Evolutionary conservation across 1,284 basidiomycete genomes (phyloP), one percentile per base, ranked within the genome.

Genomic region (Cutaneotrichosporon dermatis): DNA sequence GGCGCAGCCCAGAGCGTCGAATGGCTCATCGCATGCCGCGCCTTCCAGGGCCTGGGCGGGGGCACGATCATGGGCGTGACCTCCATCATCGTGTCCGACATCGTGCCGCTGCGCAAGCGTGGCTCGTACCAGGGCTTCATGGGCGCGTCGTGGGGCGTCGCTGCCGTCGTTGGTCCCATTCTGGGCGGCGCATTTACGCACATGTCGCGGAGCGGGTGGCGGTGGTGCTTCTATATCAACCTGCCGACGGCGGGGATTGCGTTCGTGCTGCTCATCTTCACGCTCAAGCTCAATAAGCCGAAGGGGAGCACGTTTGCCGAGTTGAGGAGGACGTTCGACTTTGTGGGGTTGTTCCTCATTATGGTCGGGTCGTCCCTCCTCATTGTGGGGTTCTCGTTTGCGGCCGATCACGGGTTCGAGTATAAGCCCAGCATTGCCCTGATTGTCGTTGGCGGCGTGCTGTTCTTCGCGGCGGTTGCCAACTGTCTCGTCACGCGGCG

Each of bases 401-500:
- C 71, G 2, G 72, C 76, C 7, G 77, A 78, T 59, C 59, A 67
- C 37, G 77, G 77, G 8, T 79, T 78, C 60, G 54, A 59, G 43
- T 36, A 65, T 70, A 39, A 84, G 3, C 72, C 85, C 61, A 88
- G 90, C 0, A 91, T 94, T 51, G 83, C 83, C 1, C 82, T 88
- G 4, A 80, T 96, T n/a, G 81, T 81, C 1, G 79, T 89, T 52
- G 93, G 93, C 10, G 78, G 80, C 15, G 80, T 80, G 1, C 63
- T 88, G 1, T 79, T 94, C 16, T 45, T 87, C 4, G 64, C 73
- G 0, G 85, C 84, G 11, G 81, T 81, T 5, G 65, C 87, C 37
- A 88, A 90, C 68, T 90, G 92, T 72, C 61, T 82, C 4, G 82
- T 77, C 61, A 94, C 91, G 0, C 86, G 80, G 50, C 83, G 88